phyloP scores from a whole-genome alignment of 2,329 filamentous ascomycete genomes.

The Teratosphaeria pseudoeucalypti region DNA sequence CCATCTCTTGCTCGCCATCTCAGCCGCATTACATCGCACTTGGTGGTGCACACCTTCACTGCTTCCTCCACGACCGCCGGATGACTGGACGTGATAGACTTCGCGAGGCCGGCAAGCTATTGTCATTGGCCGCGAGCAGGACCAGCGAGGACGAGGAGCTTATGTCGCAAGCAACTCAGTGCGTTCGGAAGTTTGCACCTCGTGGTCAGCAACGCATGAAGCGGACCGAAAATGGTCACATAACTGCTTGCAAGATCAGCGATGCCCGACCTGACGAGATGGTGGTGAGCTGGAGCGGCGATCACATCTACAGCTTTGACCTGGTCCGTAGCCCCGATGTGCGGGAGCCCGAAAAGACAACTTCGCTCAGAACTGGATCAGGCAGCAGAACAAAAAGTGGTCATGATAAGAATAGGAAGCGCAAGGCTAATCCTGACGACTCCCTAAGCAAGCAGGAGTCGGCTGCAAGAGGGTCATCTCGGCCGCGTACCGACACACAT shows the following conservation, averaged over 20 bases:
- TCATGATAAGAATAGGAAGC: conserved; percentile 2
- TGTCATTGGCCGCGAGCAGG: conserved; percentile 33
- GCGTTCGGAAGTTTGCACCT: conserved; percentile 57
- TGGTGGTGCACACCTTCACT: conserved; percentile 58
- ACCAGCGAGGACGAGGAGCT: conserved; percentile 36
- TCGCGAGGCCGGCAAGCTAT: conserved; percentile 41
- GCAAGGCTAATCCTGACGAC: conserved; percentile 1
- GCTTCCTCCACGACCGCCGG: conserved; percentile 57
- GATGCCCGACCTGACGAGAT: conserved; percentile 59
- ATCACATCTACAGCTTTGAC: conserved; percentile 51
- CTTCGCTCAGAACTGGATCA: conserved; percentile 16
- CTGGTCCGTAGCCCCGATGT: conserved; percentile 49
- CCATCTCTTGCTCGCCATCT: conserved; percentile 55
- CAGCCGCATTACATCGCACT: conserved; percentile 62
- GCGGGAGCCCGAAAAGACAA: conserved; percentile 11
- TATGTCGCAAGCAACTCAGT: conserved; percentile 51
- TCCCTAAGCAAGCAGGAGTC: conserved; percentile 22
- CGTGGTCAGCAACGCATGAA: conserved; percentile 46
- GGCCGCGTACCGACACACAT: conserved; percentile 36
- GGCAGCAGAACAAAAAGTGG: conserved; percentile 11
- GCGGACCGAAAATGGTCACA: conserved; percentile 49
- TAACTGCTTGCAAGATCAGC: conserved; percentile 61
- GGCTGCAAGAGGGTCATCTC: conserved; percentile 35
- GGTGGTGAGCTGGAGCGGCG: conserved; percentile 57
- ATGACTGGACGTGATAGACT: conserved; percentile 54